phyloP scores from a whole-genome alignment of 371 early-diverging fungal species.

The Rhizopus arrhizus region DNA sequence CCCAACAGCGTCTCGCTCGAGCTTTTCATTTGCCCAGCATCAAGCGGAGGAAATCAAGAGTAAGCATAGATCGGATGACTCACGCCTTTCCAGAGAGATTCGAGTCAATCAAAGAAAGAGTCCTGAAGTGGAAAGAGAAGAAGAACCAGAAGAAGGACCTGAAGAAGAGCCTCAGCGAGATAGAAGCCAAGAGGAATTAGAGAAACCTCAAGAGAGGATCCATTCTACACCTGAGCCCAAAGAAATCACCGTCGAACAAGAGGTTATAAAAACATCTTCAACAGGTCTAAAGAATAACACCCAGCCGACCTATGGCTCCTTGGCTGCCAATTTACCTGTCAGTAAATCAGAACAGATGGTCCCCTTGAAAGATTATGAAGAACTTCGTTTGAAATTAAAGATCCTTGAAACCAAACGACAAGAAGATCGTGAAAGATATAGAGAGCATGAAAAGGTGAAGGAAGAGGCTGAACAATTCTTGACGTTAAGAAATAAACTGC shows the following conservation, averaged over 20 bases:
- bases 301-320: conserved; percentile 32
- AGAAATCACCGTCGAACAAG: conserved; percentile 10
- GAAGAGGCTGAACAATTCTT: conserved; percentile 76
- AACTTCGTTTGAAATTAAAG: conserved; percentile 75
- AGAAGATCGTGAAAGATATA: conserved; percentile 77
- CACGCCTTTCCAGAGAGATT: no score
- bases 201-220: no score
- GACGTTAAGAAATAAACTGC: conserved; percentile 69
- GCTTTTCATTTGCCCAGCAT: neutral
- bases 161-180: conserved; percentile 5
- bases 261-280: conserved; percentile 13
- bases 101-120: conserved; percentile 4
- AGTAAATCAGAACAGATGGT: conserved; percentile 56
- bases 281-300: conserved; percentile 11
- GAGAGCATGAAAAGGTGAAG: conserved; percentile 73
- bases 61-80: no score
- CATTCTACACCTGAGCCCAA: neutral
- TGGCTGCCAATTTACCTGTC: conserved; percentile 37
- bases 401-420: conserved; percentile 80
- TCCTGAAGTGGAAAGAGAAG: conserved; percentile 22
- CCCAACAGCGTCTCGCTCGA: conserved; percentile 9
- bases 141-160: conserved; percentile 5
- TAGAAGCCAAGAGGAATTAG: neutral
- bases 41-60: conserved; percentile 4
- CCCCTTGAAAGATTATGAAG: conserved; percentile 76